Evolutionary conservation across 805 yeast species (phyloP), one percentile per base, ranked within the genome.

Genomic region (Cyberlindnera maclurae): DNA sequence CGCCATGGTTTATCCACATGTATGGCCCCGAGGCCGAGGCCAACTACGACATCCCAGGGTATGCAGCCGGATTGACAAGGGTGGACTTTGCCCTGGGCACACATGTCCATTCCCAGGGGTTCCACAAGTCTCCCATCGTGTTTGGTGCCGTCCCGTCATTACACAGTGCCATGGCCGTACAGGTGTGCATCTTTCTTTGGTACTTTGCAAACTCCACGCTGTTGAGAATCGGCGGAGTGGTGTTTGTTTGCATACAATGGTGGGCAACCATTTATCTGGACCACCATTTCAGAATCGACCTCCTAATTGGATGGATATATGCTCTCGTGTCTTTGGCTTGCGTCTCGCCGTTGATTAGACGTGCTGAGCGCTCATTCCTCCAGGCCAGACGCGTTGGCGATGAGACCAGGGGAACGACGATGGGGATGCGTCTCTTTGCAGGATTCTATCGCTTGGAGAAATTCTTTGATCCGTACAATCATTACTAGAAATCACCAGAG

Each of bases 241-340:
- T 44, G 0, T 79, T 72, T 55, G 73, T 79, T 7, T 41, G 64
- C 2, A 52, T 75, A 26, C 86, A 79, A 53, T 78, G 86, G 82
- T 81, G 86, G 85, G 75, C 84, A 17, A 77, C 85, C 3, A 75
- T 80, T 61, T 81, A 81, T 50, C 57, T 81, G 41, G 86, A 79
- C 53, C 87, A 79, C 57, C 88, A 80, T 56, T 81, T 79, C 71
- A 65, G 84, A 42, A 57, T 79, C 27, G 87, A 81, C 52, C 59
- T 79, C 37, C 57, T 78, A 29, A 63, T 64, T 12, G 86, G 86
- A 8, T 55, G 74, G 52, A 26, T 63, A 4, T 80, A 80, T 59
- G 70, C 83, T 0, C 43, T 75, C 4, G 26, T 58, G 11, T 50
- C 65, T 18, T 77, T 71, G 55, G 51, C 65, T 3, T 11, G 71